Conservation (phyloP, 2,329 filamentous ascomycete species). For the Boeremia lycopersici region DNA sequence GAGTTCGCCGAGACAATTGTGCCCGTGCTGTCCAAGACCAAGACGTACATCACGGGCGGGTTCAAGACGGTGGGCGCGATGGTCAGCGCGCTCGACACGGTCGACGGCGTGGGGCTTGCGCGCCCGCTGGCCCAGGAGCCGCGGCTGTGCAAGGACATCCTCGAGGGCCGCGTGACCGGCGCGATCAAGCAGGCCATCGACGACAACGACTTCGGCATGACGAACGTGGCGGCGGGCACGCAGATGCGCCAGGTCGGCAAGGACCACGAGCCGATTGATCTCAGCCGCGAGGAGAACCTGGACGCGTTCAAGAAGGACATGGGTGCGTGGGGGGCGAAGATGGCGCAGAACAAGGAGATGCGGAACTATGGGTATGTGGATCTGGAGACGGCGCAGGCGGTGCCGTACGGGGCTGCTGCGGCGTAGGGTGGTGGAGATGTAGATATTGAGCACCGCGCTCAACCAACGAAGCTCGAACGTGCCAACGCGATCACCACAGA, state of each 20-base stretch:
- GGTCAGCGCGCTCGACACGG: conserved; percentile 61
- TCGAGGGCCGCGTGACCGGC: conserved; percentile 50
- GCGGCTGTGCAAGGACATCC: conserved; percentile 52
- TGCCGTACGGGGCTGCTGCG: conserved; percentile 45
- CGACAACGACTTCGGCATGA: conserved; percentile 59
- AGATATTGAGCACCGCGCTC: too few relatives aligned
- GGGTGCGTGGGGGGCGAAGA: conserved; percentile 50
- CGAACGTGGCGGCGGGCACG: conserved; percentile 54
- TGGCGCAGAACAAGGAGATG: conserved; percentile 48
- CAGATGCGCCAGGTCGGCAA: conserved; percentile 61
- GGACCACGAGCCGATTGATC: conserved; percentile 60
- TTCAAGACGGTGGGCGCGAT: conserved; percentile 62
- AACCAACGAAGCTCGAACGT: too few relatives aligned
- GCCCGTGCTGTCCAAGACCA: conserved; percentile 62
- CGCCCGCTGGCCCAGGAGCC: conserved; percentile 61
- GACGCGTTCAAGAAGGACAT: conserved; percentile 58
- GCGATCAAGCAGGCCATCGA: conserved; percentile 57
- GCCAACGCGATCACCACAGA: too few relatives aligned
- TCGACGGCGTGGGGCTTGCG: conserved; percentile 66
- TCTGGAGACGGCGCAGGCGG: conserved; percentile 43
- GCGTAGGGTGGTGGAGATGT: background rate
- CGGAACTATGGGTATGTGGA: conserved; percentile 55
- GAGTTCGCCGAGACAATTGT: conserved; percentile 63
- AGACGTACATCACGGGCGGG: conserved; percentile 65
- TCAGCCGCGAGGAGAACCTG: conserved; percentile 56